These are phyloP conservation scores for Stenogyne calaminthoides DNA, from an alignment of 305 asterid genomes.

Conservation along the genomic window DNA sequence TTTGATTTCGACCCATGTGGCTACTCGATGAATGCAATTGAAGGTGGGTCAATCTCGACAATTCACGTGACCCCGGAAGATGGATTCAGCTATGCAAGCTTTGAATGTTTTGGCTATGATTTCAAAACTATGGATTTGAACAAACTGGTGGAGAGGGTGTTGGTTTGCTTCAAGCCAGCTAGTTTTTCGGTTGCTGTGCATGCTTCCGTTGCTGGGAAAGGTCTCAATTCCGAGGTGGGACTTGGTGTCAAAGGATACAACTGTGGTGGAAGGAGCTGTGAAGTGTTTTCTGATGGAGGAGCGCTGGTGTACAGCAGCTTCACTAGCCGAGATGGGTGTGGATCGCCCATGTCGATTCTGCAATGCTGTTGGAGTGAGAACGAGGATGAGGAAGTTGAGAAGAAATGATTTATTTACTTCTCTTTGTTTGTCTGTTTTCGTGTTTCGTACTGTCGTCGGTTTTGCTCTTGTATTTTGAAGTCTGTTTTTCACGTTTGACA, in stretches of 20 bases:
- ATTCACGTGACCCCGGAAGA: slow-evolving; percentile 91
- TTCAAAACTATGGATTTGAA: slow-evolving; percentile 46
- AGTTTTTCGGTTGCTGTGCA: slow-evolving; percentile 74
- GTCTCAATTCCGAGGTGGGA: slow-evolving; percentile 35
- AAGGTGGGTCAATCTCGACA: slow-evolving; percentile 71
- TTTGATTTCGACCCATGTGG: slow-evolving; percentile 93
- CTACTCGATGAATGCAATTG: slow-evolving; percentile 89
- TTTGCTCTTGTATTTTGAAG: neutral
- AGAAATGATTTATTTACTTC: slow-evolving; percentile 31
- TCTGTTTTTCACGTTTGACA: too few species aligned
- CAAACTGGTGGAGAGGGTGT: slow-evolving; percentile 62
- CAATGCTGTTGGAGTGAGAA: slow-evolving; percentile 67
- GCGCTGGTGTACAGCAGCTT: slow-evolving; percentile 55
- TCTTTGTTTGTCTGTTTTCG: neutral
- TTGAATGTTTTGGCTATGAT: slow-evolving; percentile 85
- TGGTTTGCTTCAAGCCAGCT: slow-evolving; percentile 73
- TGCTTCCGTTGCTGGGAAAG: slow-evolving; percentile 44
- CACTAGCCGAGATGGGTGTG: slow-evolving; percentile 44
- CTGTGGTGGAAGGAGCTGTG: slow-evolving; percentile 54
- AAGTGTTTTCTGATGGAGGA: slow-evolving; percentile 58
- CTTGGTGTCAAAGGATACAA: slow-evolving; percentile 46
- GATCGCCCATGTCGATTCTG: slow-evolving; percentile 78
- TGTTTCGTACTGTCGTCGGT: neutral
- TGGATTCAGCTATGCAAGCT: slow-evolving; percentile 94
- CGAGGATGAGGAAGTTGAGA: slow-evolving; percentile 65